These are phyloP conservation scores for Fraxinus excelsior DNA, from an alignment of 257 asterid genomes.

Conservation along the genomic window DNA sequence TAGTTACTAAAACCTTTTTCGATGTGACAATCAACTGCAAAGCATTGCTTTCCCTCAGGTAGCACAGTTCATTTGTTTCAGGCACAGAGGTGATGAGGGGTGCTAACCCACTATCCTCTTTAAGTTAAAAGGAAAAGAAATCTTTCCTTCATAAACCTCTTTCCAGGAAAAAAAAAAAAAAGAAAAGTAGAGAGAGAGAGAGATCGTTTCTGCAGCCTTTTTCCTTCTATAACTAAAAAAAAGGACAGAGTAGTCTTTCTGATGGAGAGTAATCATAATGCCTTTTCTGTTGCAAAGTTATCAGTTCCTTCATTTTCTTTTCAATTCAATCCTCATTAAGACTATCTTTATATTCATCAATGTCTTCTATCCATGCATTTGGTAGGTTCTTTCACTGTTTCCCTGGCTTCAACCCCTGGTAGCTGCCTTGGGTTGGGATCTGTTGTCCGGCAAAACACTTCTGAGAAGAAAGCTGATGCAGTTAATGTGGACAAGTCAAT, in stretches of 20 bases:
- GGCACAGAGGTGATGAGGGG: background rate
- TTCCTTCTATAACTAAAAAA: background rate
- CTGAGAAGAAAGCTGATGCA: slow-evolving; percentile 84
- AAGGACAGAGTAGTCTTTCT: slow-evolving; percentile 8
- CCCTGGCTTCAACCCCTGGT: slow-evolving; percentile 97
- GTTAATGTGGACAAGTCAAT: slow-evolving; percentile 90
- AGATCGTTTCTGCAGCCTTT: background rate
- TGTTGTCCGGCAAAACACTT: slow-evolving; percentile 81
- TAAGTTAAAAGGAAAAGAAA: background rate
- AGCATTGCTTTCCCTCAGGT: background rate
- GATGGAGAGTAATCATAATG: slow-evolving; percentile 18
- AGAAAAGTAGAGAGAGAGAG: too few species aligned
- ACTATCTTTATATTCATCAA: slow-evolving; percentile 19
- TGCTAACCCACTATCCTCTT: background rate
- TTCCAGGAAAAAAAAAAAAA: slow-evolving; percentile 5
- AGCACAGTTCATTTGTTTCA: background rate
- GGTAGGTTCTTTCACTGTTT: slow-evolving; percentile 74
- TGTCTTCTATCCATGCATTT: slow-evolving; percentile 23
- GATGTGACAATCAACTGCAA: background rate
- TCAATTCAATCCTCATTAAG: background rate
- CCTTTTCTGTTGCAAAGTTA: slow-evolving; percentile 17
- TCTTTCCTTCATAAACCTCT: slow-evolving; percentile 21
- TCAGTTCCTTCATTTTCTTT: slow-evolving; percentile 17
- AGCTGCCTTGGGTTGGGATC: slow-evolving; percentile 98
- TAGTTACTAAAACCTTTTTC: background rate